Evolutionary conservation across 306 rosid genomes (phyloP).

Genomic region (Rosa multiflora): DNA sequence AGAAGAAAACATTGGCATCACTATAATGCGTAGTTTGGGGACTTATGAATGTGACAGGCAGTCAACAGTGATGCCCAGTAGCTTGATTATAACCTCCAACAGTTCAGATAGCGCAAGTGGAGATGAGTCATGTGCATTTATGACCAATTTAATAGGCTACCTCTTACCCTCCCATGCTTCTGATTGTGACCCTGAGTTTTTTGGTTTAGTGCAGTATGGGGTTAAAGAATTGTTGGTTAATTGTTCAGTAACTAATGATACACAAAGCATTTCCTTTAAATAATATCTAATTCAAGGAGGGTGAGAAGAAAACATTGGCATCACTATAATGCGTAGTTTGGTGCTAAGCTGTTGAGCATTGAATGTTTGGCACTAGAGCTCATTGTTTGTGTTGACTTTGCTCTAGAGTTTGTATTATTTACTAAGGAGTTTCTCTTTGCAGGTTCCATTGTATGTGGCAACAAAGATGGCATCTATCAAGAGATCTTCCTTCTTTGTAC

Average conservation of each 20-base stretch:
- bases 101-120: background rate
- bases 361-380: background rate
- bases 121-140: background rate
- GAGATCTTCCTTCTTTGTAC: conserved; percentile 88
- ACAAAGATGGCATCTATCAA: conserved; percentile 96
- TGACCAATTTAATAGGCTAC: no score
- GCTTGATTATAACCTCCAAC: background rate
- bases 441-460: conserved; percentile 96
- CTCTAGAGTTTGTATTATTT: conserved; percentile 17
- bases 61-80: background rate
- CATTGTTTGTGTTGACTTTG: background rate
- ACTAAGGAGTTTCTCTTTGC: conserved; percentile 22
- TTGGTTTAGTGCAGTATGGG: background rate
- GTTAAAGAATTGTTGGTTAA: background rate
- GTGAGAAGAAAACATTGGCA: background rate
- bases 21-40: background rate
- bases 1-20: background rate
- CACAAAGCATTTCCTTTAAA: background rate
- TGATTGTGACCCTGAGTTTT: background rate
- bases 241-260: background rate
- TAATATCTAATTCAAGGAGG: background rate
- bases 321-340: background rate
- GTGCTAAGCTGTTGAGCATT: background rate
- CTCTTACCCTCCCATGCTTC: background rate
- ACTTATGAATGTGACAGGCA: background rate